Conservation (phyloP, 2,329 filamentous ascomycete genomes). For the Thelonectria blattea region DNA sequence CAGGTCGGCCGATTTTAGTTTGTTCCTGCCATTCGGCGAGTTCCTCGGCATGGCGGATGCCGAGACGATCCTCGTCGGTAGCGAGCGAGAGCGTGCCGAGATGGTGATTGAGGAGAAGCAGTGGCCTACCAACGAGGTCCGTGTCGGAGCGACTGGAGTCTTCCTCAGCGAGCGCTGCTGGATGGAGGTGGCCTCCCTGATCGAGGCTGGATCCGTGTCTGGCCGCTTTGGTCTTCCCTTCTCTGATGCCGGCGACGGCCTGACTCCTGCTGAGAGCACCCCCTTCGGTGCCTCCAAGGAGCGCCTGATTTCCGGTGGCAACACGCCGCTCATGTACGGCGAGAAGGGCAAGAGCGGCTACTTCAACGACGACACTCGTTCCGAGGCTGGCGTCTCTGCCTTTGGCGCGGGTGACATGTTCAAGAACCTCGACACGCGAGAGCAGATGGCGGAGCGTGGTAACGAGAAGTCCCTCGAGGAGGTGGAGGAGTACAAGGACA, state of each 20-base stretch:
- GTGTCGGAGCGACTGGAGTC: constrained; percentile 88
- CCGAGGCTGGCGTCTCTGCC: constrained; percentile 90
- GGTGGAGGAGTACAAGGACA: constrained; percentile 83
- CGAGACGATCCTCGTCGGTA: constrained; percentile 86
- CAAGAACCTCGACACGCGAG: constrained; percentile 90
- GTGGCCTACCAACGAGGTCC: constrained; percentile 91
- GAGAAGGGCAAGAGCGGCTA: constrained; percentile 82
- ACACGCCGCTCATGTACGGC: constrained; percentile 67
- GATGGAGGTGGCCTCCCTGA: constrained; percentile 83
- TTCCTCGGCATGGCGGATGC: constrained; percentile 88
- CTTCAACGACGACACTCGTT: constrained; percentile 88
- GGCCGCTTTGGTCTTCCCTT: constrained; percentile 42
- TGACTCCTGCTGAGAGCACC: constrained; percentile 64
- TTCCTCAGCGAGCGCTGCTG: constrained; percentile 97
- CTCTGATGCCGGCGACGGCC: constrained; percentile 68
- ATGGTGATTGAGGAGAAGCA: constrained; percentile 89
- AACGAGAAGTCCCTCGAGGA: constrained; percentile 90
- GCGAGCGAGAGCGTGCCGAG: constrained; percentile 89
- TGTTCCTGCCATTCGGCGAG: constrained; percentile 95
- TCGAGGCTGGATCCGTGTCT: constrained; percentile 63
- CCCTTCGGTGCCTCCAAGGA: constrained; percentile 69
- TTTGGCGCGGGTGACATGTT: constrained; percentile 97
- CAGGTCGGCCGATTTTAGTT: constrained; percentile 90
- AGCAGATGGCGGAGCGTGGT: constrained; percentile 93
- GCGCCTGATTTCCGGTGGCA: constrained; percentile 58